Evolutionary conservation across 306 rosid species (phyloP), one percentile per base, ranked within the genome.

Genomic region (Fagus crenata): DNA sequence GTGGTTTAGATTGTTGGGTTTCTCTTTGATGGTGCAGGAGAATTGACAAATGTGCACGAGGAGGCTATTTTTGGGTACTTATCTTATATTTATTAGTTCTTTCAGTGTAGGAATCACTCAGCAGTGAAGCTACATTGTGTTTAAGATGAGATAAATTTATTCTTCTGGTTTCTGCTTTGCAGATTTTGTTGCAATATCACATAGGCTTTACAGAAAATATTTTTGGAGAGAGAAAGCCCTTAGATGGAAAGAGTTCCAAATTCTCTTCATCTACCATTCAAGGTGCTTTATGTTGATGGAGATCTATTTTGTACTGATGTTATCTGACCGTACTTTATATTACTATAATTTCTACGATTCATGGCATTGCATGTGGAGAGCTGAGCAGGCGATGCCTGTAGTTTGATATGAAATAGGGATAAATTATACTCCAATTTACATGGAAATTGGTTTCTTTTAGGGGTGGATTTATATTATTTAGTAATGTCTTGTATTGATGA

Each of bases 1-100:
- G 84, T 89, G 7, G 91, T 80, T 49, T 95, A 84, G 79, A 61
- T 46, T 41, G 58, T 43, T 56, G 46, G 73, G 28, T 32, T 58
- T 81, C n/a, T 37, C 33, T 56, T 36, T 67, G 40, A 42, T 59
- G 41, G 32, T 22, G 71, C 59, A 42, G 67, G 63, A 72, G 28
- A 59, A 46, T 53, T 51, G 71, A 33, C 35, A 53, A 77, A 67
- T 65, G 70, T 37, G 28, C 72, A 40, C 8, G 73, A 51, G 79
- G 69, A 36, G 22, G 17, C 35, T 71, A 17, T 9, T 49, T 54
- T 18, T 32, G 65, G 33, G 55, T 32, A 79, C 68, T 63, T 13
- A 70, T 77, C 58, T 15, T 42, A 72, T 72, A 71, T 75, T 22
- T 22, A 22, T 65, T 56, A 15, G 77, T 84, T 80, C 74, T 73